Conservation (phyloP, 2,329 filamentous ascomycete genomes). For the Aspergillus vadensis region DNA sequence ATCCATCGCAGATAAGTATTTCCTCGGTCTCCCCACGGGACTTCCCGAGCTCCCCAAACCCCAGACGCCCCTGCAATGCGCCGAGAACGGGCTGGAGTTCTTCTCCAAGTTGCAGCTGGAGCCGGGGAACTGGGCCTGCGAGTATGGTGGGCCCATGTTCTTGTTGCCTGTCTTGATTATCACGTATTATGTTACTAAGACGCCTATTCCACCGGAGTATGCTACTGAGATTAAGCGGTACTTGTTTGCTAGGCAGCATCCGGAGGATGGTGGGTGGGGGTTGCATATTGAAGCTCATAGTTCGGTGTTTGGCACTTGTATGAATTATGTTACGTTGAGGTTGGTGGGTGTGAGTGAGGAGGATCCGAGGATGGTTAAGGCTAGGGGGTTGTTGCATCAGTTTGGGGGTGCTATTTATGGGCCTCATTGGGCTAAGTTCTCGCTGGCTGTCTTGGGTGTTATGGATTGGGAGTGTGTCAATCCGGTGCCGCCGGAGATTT, state of each 20-base stretch:
- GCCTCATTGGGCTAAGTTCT: conserved; percentile 98
- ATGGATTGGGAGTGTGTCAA: conserved; percentile 91
- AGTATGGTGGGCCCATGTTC: conserved; percentile 98
- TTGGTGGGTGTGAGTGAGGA: conserved; percentile 82
- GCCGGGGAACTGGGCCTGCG: conserved; percentile 92
- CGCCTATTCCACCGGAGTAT: conserved; percentile 76
- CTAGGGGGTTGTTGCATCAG: conserved; percentile 77
- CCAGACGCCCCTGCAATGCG: conserved; percentile 72
- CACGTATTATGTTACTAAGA: conserved; percentile 85
- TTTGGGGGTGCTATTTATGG: conserved; percentile 80
- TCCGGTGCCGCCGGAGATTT: conserved; percentile 88
- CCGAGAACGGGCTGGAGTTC: conserved; percentile 80
- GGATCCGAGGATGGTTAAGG: conserved; percentile 81
- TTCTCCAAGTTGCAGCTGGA: conserved; percentile 87
- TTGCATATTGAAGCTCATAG: conserved; percentile 93
- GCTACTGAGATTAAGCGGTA: conserved; percentile 91
- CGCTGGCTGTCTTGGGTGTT: conserved; percentile 82
- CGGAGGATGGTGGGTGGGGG: conserved; percentile 94
- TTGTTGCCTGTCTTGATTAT: conserved; percentile 83
- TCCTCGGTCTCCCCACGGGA: conserved; percentile 72
- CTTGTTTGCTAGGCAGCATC: conserved; percentile 79
- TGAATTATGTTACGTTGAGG: conserved; percentile 84
- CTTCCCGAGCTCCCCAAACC: conserved; percentile 72
- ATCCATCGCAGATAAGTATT: conserved; percentile 84
- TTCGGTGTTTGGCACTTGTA: conserved; percentile 81